Percentiles rank a stretch among this genome's conserved stretches.
These are phyloP conservation scores for Thermomucor indicae-seudaticae DNA, from an alignment of 371 early-diverging fungal species.

Conservation along the genomic window DNA sequence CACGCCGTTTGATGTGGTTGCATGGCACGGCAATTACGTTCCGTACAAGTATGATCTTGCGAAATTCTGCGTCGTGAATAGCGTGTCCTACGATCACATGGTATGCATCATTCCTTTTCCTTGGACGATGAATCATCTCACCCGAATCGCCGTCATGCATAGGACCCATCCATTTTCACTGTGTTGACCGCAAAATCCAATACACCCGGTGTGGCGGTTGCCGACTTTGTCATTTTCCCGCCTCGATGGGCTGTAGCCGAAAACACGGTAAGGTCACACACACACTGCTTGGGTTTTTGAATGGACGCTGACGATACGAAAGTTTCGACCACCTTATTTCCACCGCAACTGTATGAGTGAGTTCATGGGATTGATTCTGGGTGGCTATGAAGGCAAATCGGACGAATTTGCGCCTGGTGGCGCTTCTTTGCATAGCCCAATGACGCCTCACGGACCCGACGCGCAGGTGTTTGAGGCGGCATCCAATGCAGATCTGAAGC, in stretches of 20 bases:
- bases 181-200: conserved; percentile 89
- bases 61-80: conserved; percentile 82
- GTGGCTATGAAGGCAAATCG: conserved; percentile 92
- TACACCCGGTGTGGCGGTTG: conserved; percentile 85
- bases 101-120: conserved; percentile 32
- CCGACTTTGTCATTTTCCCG: conserved; percentile 97
- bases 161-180: conserved; percentile 95
- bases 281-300: neutral
- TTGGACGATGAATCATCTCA: neutral
- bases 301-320: neutral
- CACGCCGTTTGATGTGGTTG: conserved; percentile 94
- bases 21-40: conserved; percentile 97
- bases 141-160: neutral
- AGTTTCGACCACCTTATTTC: conserved; percentile 94
- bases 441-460: conserved; percentile 96
- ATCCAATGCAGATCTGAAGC: conserved; percentile 66
- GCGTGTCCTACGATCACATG: conserved; percentile 89
- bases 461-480: conserved; percentile 78
- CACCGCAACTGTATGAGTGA: conserved; percentile 95
- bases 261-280: conserved; percentile 57
- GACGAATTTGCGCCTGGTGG: conserved; percentile 93
- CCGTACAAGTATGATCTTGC: conserved; percentile 94
- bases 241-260: conserved; percentile 95
- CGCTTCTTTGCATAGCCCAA: conserved; percentile 79
- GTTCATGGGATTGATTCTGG: conserved; percentile 94